These are phyloP conservation scores for Hemisphaericaspora nanyangensis DNA, from an alignment of 805 yeast genomes.

Conservation along the genomic window DNA sequence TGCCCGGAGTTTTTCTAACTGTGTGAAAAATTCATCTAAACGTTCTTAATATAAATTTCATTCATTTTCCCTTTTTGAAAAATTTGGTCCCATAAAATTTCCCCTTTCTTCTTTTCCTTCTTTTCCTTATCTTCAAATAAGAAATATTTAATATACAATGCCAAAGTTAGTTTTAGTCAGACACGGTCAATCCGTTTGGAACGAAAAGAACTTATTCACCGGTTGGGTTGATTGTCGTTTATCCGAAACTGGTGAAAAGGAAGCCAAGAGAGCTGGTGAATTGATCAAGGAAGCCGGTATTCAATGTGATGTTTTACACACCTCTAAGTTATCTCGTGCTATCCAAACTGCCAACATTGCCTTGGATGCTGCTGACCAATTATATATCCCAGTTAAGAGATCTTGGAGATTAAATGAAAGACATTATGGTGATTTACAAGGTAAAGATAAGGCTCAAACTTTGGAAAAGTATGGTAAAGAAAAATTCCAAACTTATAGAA, in stretches of 20 bases:
- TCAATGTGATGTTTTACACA: slow-evolving; percentile 83
- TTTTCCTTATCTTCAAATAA: slow-evolving; percentile 1
- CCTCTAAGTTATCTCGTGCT: slow-evolving; percentile 90
- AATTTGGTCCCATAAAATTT: background rate
- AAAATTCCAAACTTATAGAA: slow-evolving; percentile 95
- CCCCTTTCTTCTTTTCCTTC: background rate
- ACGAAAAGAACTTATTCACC: slow-evolving; percentile 95
- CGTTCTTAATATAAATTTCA: background rate
- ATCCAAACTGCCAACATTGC: slow-evolving; percentile 97
- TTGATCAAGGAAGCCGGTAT: slow-evolving; percentile 82
- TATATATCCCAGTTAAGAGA: slow-evolving; percentile 88
- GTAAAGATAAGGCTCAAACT: slow-evolving; percentile 95
- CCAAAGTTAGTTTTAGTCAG: slow-evolving; percentile 84
- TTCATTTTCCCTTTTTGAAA: background rate
- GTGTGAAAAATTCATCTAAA: background rate
- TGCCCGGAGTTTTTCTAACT: background rate
- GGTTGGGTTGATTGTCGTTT: slow-evolving; percentile 97
- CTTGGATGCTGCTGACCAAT: slow-evolving; percentile 79
- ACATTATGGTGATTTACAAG: slow-evolving; percentile 98
- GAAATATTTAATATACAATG: slow-evolving; percentile 21
- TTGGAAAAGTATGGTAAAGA: slow-evolving; percentile 84
- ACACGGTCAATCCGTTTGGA: slow-evolving; percentile 99
- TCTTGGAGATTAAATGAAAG: slow-evolving; percentile 98
- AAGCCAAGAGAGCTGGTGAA: slow-evolving; percentile 92
- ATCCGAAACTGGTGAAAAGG: slow-evolving; percentile 79